Evolutionary conservation across 2,329 filamentous ascomycete genomes (phyloP), one percentile per base, ranked within the genome.

Genomic region (Cercospora beticola): DNA sequence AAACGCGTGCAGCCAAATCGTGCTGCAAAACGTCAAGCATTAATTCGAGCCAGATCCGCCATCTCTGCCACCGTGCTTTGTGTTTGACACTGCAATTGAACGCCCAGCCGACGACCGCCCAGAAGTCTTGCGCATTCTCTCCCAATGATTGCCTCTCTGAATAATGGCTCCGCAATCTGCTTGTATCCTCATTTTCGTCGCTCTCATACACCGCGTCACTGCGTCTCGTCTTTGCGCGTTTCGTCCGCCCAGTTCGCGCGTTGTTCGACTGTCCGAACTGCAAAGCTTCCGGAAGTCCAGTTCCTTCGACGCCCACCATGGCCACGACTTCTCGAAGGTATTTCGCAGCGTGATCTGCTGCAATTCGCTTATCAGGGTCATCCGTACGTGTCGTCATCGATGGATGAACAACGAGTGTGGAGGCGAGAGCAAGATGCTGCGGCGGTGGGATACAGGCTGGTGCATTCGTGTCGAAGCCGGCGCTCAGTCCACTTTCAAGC

Each of bases 101-200:
- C 0, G 92, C 91, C 95, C 95, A 98, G 3, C 94, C 95, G 0
- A 95, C 86, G 0, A 92, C 87, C 52, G 89, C 87, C 93, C 95
- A 99, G 75, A 98, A 96, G 76, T 97, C 92, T 69, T 92, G 89
- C 0, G 90, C 92, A n/a, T 87, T 86, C 16, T 82, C 82, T 88
- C 92, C 97, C 1, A 97, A 71, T 31, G 90, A 90, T 54, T 88
- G 85, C 14, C 86, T 82, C 62, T 87, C 86, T 1, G 90, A 89
- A 67, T 93, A 83, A 9, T 85, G 83, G 6, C 87, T 84, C 52
- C 84, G 82, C 40, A 93, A 80, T 9, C 82, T 86, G 0, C 83
- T 82, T 2, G 87, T 85, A 10, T 82, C 79, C 18, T 68, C 68
- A 5, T 61, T 62, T 8, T 73, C 69, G 6, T 83, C 81, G 9